Evolutionary conservation across 2,329 filamentous ascomycete species (phyloP), one percentile per base, ranked within the genome.

Genomic region (Aspergillus carbonarius): DNA sequence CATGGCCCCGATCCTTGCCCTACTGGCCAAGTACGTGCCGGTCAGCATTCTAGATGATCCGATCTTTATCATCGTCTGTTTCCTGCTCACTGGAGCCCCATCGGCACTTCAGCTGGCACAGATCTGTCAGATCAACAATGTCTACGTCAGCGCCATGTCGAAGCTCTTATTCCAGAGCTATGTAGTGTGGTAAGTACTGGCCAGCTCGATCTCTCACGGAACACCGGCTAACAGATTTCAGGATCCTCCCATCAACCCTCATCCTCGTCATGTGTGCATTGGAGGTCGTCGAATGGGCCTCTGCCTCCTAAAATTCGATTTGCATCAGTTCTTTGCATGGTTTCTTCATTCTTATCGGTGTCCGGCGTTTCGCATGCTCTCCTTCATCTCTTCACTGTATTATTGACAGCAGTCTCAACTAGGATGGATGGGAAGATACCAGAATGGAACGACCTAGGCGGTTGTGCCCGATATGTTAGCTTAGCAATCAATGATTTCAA

Each of bases 11-110:
- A 80, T 98, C 47, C 79, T 99, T 35, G 93, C 93, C 0, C 63
- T 98, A 15, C 84, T 89, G 47, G 95, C 95, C 59, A 98, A 97
- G 73, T 97, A 88, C 70, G 85, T 96, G 25, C 92, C 92, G 2
- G 84, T 99, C 70, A 96, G 91, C 80, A 98, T 99, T 67, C 81
- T 99, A 34, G 95, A 96, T 72, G 95, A 99, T 72, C 95, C 95
- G 9, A 99, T 99, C 69, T 99, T 99, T 75, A 88, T 99, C 66
- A 91, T 99, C 66, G 95, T 99, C 35, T 97, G 93, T 78, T 99
- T 98, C 83, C 82, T 99, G 64, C 89, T 99, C 65, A 93, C 92
- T 0, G 95, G 95, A 35, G 95, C 95, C 3, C 95, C 95, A 5
- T 96, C 90, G 63, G 95, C 95, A 25, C 82, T 99, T 63, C 95